Base-by-base conservation (phyloP, 257 asterid species). In the Plantago major region DNA sequence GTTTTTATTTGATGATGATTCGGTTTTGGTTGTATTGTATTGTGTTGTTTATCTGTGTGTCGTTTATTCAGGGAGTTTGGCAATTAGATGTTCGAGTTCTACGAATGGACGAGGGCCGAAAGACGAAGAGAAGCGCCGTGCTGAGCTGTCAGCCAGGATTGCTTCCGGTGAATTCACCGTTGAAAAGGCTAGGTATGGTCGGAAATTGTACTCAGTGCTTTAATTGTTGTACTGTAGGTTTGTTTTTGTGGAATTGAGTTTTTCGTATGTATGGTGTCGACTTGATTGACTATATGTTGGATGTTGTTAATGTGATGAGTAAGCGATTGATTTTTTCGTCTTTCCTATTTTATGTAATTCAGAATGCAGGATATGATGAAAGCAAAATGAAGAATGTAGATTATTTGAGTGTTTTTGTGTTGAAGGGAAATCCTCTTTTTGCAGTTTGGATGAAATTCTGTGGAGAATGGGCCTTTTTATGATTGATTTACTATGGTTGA, bases 151-250 rank as follows among this genome's bases (percentile, higher is more conserved):
- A 68, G 84, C 91, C 65, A 90, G 98, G 16, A 90, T 90, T 50
- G 89, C 95, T 62, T 81, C 95, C 53, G 96, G 95, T 22, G 90
- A 73, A 73, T 90, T 90, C 17, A 87, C 96, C 45, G 96, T 84
- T 19, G 82, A 82, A 64, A 78, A 83, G 65, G 44, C 83, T 55
- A 82, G 94, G 96, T 85, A 82, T 12, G 13, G 55, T 42, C 16
- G 15, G 37, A 2, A 28, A 26, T 51, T 74, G 38, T 43, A 1
- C 55, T 30, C 1, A 42, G 47, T 44, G 72, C 67, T 63, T 66
- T 60, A 16, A 18, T n/a, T 60, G 46, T 53, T 45, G 73, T 33
- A 22, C 70, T 37, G n/a, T 64, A 15, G 3, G 28, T 4, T 45
- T 18, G 3, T 52, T 19, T 19, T 7, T 22, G 52, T 47, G 40